Evolutionary conservation across 768 basidiomycete species (phyloP).

Genomic region (Amanita subjunquillea): DNA sequence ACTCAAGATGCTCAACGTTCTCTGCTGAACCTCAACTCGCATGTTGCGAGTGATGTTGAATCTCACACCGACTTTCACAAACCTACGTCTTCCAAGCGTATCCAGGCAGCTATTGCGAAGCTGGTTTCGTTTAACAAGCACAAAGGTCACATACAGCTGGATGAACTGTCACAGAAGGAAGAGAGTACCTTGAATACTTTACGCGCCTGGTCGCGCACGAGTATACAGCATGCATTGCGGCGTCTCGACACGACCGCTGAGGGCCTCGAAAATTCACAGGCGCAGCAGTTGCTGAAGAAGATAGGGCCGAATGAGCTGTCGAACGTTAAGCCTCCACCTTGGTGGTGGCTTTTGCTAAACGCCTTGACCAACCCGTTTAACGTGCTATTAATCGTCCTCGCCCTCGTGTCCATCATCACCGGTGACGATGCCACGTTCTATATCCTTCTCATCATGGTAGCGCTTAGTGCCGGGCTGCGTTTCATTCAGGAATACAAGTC

Average conservation of each 20-base stretch:
- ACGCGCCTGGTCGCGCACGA: not conserved
- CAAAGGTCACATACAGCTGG: not conserved
- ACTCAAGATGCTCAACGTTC: no score
- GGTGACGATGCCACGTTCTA: slow-evolving; percentile 20
- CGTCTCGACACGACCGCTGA: not conserved
- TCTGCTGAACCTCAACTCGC: no score
- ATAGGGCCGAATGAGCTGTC: slow-evolving; percentile 14
- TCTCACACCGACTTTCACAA: not conserved
- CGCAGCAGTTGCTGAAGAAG: slow-evolving; percentile 7
- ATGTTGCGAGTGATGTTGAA: not conserved
- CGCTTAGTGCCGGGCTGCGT: slow-evolving; percentile 19
- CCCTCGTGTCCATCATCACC: slow-evolving; percentile 19
- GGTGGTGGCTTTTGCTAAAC: slow-evolving; percentile 16
- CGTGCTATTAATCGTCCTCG: slow-evolving; percentile 19
- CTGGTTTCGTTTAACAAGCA: not conserved
- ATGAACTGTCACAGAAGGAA: not conserved
- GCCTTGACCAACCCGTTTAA: slow-evolving; percentile 26
- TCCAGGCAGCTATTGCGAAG: not conserved
- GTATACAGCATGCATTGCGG: not conserved
- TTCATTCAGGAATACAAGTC: slow-evolving; percentile 21
- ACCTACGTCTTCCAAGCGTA: not conserved
- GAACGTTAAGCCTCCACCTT: slow-evolving; percentile 18
- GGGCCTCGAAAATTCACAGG: not conserved
- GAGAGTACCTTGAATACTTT: not conserved
- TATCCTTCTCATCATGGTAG: slow-evolving; percentile 23